Evolutionary conservation across 2,329 filamentous ascomycete species (phyloP).

Genomic region (Hypoxylon sp.): DNA sequence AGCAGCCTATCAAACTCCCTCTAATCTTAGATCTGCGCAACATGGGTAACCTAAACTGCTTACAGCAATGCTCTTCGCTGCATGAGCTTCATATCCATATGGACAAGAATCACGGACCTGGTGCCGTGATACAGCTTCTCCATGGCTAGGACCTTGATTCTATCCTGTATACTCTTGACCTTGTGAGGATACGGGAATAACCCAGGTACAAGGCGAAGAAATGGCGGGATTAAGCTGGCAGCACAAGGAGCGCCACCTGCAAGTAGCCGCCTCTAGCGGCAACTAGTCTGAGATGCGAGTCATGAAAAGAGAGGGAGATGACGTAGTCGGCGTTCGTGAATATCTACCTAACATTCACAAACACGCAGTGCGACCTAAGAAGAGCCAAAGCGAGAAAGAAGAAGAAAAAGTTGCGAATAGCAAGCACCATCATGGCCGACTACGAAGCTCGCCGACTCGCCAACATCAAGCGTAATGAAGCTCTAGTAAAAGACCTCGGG

Average conservation of each 20-base stretch:
- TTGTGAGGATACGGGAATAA: background rate
- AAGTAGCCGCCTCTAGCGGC: background rate
- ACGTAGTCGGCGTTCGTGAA: slow-evolving; percentile 4
- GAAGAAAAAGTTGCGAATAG: no score
- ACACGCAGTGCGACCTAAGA: background rate
- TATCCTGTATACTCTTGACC: background rate
- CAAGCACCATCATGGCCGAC: slow-evolving; percentile 37
- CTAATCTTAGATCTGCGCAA: no score
- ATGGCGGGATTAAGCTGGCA: background rate
- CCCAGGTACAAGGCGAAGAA: background rate
- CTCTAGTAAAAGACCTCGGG: slow-evolving; percentile 55
- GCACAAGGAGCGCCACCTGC: background rate
- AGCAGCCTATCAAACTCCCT: background rate
- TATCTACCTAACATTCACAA: background rate
- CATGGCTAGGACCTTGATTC: background rate
- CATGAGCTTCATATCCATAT: no score
- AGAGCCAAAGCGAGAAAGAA: background rate
- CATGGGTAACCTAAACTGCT: no score
- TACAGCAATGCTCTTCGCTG: no score
- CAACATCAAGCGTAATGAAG: slow-evolving; percentile 59
- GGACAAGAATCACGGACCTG: no score
- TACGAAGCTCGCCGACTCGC: slow-evolving; percentile 56
- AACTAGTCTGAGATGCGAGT: background rate
- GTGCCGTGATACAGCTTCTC: no score
- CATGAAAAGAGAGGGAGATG: background rate